phyloP scores from a whole-genome alignment of 176 grass and related monocot species.

The Triticum timopheevii region DNA sequence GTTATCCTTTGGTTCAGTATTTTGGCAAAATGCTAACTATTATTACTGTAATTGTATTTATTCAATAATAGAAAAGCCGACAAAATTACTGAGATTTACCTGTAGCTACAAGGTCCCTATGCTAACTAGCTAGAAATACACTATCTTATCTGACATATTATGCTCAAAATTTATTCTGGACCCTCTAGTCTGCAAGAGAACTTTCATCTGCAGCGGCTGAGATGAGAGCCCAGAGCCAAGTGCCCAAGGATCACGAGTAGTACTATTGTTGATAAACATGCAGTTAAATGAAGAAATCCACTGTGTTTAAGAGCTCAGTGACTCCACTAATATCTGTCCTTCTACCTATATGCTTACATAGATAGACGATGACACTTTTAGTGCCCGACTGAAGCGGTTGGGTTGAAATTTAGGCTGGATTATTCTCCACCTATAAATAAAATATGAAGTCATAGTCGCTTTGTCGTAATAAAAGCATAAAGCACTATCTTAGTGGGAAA shows the following conservation, averaged over 20 bases:
- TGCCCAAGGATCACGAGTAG: not conserved
- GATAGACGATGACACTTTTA: slow-evolving; percentile 14
- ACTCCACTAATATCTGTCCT: not conserved
- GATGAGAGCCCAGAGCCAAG: not conserved
- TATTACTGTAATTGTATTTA: not conserved
- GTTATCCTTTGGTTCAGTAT: not conserved
- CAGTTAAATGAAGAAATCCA: not conserved
- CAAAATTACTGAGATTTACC: not conserved
- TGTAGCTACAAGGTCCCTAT: not conserved
- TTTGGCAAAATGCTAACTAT: not conserved
- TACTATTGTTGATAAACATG: not conserved
- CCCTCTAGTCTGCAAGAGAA: not conserved
- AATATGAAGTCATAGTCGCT: not conserved
- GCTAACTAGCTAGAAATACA: not conserved
- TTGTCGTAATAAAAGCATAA: not conserved
- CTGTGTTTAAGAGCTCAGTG: not conserved
- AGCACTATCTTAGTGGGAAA: slow-evolving; percentile 45
- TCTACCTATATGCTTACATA: slow-evolving; percentile 10
- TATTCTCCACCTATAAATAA: slow-evolving; percentile 38
- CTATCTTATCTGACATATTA: not conserved
- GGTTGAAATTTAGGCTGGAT: slow-evolving; percentile 20
- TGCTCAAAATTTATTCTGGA: not conserved
- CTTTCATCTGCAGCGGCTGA: not conserved
- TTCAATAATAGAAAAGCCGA: not conserved
- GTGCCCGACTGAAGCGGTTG: slow-evolving; percentile 26